phyloP scores from a whole-genome alignment of 2,329 filamentous ascomycete genomes.

The Talaromyces rugulosus region DNA sequence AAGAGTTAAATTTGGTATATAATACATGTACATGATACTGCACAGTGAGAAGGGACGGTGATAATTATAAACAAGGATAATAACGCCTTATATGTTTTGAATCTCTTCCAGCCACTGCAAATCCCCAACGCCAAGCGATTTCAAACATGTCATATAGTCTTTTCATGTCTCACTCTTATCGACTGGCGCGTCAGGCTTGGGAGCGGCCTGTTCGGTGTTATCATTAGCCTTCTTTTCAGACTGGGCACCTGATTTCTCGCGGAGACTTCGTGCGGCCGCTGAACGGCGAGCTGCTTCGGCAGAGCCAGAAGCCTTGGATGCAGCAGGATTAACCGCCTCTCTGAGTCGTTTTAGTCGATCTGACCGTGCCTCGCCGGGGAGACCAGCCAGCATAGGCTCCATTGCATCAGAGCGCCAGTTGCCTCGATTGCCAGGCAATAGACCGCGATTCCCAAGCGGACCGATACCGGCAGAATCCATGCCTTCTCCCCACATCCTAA shows the following conservation, averaged over 20 bases:
- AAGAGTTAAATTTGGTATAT: neutral
- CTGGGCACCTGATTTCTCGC: neutral
- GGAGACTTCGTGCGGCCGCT: neutral
- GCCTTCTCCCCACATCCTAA: slow-evolving; percentile 75
- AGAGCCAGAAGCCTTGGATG: slow-evolving; percentile 13
- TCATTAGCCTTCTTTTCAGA: neutral
- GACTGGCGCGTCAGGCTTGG: neutral
- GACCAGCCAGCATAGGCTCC: slow-evolving; percentile 36
- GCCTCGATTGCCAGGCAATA: slow-evolving; percentile 22
- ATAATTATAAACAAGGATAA: neutral
- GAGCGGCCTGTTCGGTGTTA: neutral
- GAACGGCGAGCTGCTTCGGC: slow-evolving; percentile 12
- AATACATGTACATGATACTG: neutral
- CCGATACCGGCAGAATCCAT: slow-evolving; percentile 27
- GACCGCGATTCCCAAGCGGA: slow-evolving; percentile 23
- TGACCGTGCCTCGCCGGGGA: slow-evolving; percentile 35
- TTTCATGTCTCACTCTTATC: neutral
- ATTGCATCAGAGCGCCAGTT: slow-evolving; percentile 44
- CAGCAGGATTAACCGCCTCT: slow-evolving; percentile 25
- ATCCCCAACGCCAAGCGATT: neutral
- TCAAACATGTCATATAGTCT: neutral
- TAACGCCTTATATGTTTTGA: neutral
- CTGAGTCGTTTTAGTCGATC: slow-evolving; percentile 35
- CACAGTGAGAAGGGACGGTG: slow-evolving; percentile 8
- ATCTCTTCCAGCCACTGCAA: neutral